phyloP scores from a whole-genome alignment of 805 yeast species.

The Candida ortonii region DNA sequence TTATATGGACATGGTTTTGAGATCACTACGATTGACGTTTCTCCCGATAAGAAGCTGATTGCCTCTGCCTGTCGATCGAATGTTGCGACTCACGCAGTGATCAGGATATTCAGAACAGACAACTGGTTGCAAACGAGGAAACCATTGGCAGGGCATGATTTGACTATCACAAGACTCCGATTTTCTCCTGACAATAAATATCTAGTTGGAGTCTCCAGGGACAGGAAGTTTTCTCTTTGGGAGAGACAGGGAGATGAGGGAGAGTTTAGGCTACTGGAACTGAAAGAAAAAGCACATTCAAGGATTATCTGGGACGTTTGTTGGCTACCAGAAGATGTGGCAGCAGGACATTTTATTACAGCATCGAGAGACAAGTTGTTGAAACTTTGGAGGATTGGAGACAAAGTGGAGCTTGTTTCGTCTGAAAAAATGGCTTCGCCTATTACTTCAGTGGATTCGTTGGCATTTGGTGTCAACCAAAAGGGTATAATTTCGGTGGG shows the following conservation, averaged over 20 bases:
- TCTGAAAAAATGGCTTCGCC: conserved; percentile 50
- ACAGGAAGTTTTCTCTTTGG: conserved; percentile 83
- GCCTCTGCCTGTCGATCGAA: conserved; percentile 95
- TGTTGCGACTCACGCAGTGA: conserved; percentile 76
- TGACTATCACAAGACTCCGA: conserved; percentile 80
- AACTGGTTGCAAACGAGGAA: conserved; percentile 60
- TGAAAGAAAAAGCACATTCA: conserved; percentile 71
- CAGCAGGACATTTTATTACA: conserved; percentile 59
- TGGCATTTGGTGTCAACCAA: conserved; percentile 30
- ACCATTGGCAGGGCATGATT: conserved; percentile 66
- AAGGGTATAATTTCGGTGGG: conserved; percentile 57
- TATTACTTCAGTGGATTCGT: conserved; percentile 66
- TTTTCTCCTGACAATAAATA: conserved; percentile 68
- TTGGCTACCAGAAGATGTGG: conserved; percentile 63
- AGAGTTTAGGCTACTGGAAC: conserved; percentile 27
- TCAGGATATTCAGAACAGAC: conserved; percentile 65
- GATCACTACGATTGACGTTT: conserved; percentile 71
- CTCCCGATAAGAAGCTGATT: conserved; percentile 58
- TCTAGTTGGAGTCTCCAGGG: conserved; percentile 80
- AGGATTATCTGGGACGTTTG: conserved; percentile 95
- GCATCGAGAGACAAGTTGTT: conserved; percentile 81
- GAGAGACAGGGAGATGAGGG: conserved; percentile 32
- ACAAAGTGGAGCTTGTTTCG: conserved; percentile 33
- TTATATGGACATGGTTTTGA: conserved; percentile 98
- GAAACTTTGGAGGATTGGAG: conserved; percentile 58